Evolutionary conservation across 805 yeast genomes (phyloP).

Genomic region (Zygotorulaspora florentina): DNA sequence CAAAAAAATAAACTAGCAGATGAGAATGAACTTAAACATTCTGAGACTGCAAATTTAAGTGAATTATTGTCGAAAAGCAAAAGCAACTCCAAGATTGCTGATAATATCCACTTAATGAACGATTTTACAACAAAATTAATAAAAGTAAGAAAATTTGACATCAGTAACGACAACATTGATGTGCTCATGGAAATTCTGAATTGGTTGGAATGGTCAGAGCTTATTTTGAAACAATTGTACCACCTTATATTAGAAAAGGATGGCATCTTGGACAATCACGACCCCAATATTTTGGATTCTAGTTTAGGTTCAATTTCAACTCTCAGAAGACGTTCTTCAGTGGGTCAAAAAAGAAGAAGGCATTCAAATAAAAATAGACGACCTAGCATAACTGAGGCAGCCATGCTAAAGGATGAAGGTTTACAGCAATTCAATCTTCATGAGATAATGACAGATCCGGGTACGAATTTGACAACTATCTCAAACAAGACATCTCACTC

Average conservation of each 20-base stretch:
- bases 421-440: conserved; percentile 32
- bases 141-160: conserved; percentile 23
- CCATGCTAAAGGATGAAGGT: conserved; percentile 34
- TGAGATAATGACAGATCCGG: conserved; percentile 27
- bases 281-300: not conserved
- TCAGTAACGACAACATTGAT: conserved; percentile 32
- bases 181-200: conserved; percentile 26
- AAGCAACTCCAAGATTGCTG: conserved; percentile 31
- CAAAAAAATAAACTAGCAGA: conserved; percentile 1
- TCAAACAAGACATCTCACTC: not conserved
- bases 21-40: not conserved
- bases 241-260: conserved; percentile 2
- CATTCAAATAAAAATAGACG: conserved; percentile 28
- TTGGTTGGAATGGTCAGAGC: conserved; percentile 32
- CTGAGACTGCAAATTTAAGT: conserved; percentile 1
- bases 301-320: not conserved
- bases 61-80: conserved; percentile 16
- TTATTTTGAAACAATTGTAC: conserved; percentile 15
- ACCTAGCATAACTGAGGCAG: conserved; percentile 31
- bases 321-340: conserved; percentile 13
- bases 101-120: conserved; percentile 20
- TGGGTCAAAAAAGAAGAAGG: conserved; percentile 23
- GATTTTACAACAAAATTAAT: conserved; percentile 30
- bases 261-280: not conserved
- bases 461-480: not conserved